Evolutionary conservation across 148 eudicot genomes (phyloP), one percentile per base, ranked within the genome.

Genomic region (Spergularia marina): DNA sequence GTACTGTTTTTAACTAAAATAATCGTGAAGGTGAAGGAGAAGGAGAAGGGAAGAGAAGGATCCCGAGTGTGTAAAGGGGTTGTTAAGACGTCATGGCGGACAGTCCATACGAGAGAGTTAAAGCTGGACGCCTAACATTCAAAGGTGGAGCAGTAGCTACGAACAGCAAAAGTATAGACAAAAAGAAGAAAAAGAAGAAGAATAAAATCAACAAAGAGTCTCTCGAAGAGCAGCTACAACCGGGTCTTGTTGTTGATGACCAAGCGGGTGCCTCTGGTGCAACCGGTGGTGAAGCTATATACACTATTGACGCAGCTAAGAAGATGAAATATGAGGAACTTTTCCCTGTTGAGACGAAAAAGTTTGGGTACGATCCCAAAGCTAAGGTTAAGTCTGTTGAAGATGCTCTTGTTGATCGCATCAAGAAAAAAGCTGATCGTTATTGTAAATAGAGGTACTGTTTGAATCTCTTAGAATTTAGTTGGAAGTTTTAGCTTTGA

Each of bases 371-470:
- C 72, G 91, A 91, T 67, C 91, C 94, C 17, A 85, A 83, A 1
- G 85, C 85, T 0, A 87, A 75, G 39, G 58, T 76, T 3, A 84
- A 73, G 56, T 84, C 95, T 23, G 93, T 91, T 23, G 97, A 94
- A 77, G 88, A 86, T 0, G 97, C 97, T 52, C 91, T 94, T 21
- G 96, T 91, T 78, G 98, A 90, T 70, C 92, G 98, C 6, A 90
- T 94, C n/a, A 89, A 89, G 93, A 94, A 94, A 83, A 94, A 94
- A 71, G 98, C 98, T 52, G 98, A 94, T 83, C 94, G 98, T 4
- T 91, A 94, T 67, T 94, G 98, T 84, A 94, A 93, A 86, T 93
- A 83, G 75, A 44, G 64, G 64, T 74, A 60, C 16, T 41, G 1
- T 15, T 44, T 58, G 7, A 18, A 5, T 10, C 16, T 3, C 12